Evolutionary conservation across 352 stramenopile genomes (phyloP).

Genomic region (Pythium aquatile): DNA sequence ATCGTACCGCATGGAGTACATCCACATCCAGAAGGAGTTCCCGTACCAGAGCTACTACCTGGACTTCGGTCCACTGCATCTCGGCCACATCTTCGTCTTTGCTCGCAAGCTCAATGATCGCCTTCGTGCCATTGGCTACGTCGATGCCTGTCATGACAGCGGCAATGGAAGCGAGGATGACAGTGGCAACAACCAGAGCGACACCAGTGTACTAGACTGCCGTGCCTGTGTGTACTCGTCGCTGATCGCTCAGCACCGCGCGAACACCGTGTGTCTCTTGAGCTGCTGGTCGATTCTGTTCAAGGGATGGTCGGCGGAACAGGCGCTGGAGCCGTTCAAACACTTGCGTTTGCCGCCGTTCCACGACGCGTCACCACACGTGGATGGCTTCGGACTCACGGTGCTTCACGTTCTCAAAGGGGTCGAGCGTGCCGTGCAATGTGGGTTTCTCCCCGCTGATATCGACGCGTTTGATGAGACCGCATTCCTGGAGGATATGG

Average conservation of each 20-base stretch:
- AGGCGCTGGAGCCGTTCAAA: constrained; percentile 55
- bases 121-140: constrained; percentile 30
- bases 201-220: constrained; percentile 28
- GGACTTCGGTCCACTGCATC: constrained; percentile 95
- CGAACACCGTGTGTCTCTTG: constrained; percentile 91
- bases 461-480: constrained; percentile 24
- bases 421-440: constrained; percentile 47
- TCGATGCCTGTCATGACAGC: constrained; percentile 2
- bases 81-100: constrained; percentile 91
- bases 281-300: constrained; percentile 70
- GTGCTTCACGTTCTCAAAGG: constrained; percentile 33
- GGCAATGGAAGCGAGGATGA: not conserved
- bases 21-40: constrained; percentile 45
- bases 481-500: constrained; percentile 27
- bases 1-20: constrained; percentile 21
- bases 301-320: constrained; percentile 50
- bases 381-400: constrained; percentile 29
- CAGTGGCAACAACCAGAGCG: constrained; percentile 7
- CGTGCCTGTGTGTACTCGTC: constrained; percentile 60
- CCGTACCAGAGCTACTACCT: constrained; percentile 95
- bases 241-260: constrained; percentile 49
- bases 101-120: constrained; percentile 70
- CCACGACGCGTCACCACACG: constrained; percentile 30
- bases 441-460: constrained; percentile 80
- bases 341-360: constrained; percentile 33